Evolutionary conservation across 208 protist species (phyloP), one percentile per base, ranked within the genome.

Genomic region (Acanthamoeba healyi): DNA sequence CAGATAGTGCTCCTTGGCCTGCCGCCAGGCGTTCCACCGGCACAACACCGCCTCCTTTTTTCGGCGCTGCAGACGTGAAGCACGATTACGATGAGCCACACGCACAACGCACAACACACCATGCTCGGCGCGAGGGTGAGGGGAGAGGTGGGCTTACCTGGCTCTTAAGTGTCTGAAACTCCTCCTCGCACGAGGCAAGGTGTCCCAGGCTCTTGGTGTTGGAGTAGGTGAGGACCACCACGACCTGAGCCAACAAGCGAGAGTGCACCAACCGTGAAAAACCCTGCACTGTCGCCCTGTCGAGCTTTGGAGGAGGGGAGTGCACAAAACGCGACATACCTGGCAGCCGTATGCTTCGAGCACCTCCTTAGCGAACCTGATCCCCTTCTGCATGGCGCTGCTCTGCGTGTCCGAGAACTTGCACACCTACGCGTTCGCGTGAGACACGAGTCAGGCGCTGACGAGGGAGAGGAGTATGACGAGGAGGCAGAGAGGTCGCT

Each of bases 401-500:
- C 87, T 92, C 34, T 92, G 87, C 34, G 87, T 92, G 49, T 92
- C 87, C 5, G 87, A 92, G 26, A 92, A 92, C 63, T 92, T 92
- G 61, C 87, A 92, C 29, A 92, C 87, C 58, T 56, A 44, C 74
- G 77, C 26, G n/a, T 58, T 24, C 26, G 38, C 19, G 46, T 86
- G 42, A 86, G 29, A 54, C 29, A 34, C 77, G 36, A 12, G 36
- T 7, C 72, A 12, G n/a, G 63, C n/a, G n/a, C 4, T 72, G 63
- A 72, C 4, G 10, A 10, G n/a, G 34, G 63, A 15, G 15, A 12
- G 15, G 34, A 49, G 44, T 15, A 12, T 12, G 44, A 49, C 5
- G 24, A 19, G 40, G 72, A 82, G 42, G 24, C 14, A 24, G 19
- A 86, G 32, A 10, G 46, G 36, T 29, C 22, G 24, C 38, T 54